A percentile compares a stretch with the other conserved stretches of the same genome.
phyloP scores from a whole-genome alignment of 495 filamentous ascomycete species.

The Aspergillus taichungensis region DNA sequence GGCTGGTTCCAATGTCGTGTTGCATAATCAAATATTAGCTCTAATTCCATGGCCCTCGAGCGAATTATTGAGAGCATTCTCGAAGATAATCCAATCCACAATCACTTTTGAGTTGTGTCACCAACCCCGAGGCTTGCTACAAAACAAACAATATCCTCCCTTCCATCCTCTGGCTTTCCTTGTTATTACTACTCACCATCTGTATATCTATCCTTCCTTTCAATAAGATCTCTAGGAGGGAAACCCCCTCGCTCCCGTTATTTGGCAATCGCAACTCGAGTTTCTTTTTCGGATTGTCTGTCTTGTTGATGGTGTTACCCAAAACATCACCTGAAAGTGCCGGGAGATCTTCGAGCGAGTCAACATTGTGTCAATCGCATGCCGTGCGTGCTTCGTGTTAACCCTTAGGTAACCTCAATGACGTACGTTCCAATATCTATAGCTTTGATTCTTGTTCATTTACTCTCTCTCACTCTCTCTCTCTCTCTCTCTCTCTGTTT shows the following conservation, averaged over 20 bases:
- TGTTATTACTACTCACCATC: conserved; percentile 1
- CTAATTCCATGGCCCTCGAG: too few relatives aligned
- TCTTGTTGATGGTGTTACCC: too few relatives aligned
- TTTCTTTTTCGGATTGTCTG: too few relatives aligned
- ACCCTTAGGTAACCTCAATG: conserved; percentile 6
- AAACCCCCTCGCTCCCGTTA: too few relatives aligned
- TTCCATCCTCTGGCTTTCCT: not conserved
- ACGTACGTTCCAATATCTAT: conserved; percentile 8
- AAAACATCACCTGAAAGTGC: too few relatives aligned
- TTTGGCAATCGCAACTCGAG: too few relatives aligned
- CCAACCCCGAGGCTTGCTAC: conserved; percentile 4
- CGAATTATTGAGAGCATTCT: too few relatives aligned
- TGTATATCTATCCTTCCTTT: not conserved
- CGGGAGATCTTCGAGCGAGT: not conserved
- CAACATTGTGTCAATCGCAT: not conserved
- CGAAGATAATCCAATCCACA: too few relatives aligned
- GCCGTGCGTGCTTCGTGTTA: not conserved
- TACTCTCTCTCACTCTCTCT: not conserved
- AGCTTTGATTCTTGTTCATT: not conserved
- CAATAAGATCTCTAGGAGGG: too few relatives aligned
- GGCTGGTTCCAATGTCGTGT: too few relatives aligned
- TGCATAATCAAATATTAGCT: too few relatives aligned
- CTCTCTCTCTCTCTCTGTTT: conserved; percentile 5
- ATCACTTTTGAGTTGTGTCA: not conserved
- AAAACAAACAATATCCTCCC: conserved; percentile 2